Base-by-base conservation (phyloP, 2,329 filamentous ascomycete species). In the Xylariaceae sp. region DNA sequence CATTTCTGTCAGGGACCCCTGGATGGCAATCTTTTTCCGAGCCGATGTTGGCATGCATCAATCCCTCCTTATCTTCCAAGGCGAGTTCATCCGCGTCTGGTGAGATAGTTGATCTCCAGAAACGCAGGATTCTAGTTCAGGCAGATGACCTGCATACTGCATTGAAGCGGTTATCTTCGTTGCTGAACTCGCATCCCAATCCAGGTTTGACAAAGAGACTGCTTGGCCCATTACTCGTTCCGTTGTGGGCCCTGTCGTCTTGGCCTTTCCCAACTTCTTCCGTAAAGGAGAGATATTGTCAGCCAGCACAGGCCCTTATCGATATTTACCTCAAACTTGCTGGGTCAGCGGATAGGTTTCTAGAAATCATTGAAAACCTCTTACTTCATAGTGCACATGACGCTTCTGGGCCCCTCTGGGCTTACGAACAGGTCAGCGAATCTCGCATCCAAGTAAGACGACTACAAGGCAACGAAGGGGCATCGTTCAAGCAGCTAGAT, bases 151-250 rank as follows among this genome's bases (percentile, higher is more conserved):
- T 90, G 3, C 73, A 76, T 15, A 70, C 70, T 39, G 80, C 83
- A 1, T 68, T 90, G 2, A 76, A 74, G 37, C 78, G 86, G 13
- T 71, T 90, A 0, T 77, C 76, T 42, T 76, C 79, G 0, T 72
- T 90, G 1, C 70, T 86, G 1, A 75, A 82, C 17, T 87, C 85
- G 0, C 87, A 88, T 66, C 86, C 86, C 0, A 87, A 88, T 57
- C 83, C 86, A 0, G 85, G 85, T 0, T 73, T 90, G 8, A 82
- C 85, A 50, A 85, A 80, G 63, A 77, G 88, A 54, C 74, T 90
- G 0, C 71, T 89, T 2, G 74, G 76, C 2, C 83, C 83, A 0
- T 68, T 89, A 1, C 65, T 88, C 2, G 71, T 85, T 3, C 81
- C 86, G 1, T 73, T 90, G 0, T 90, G 88, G 88, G 76, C 80